Conservation (phyloP, 1,284 basidiomycete species). For the Cryptococcus maquisensis region DNA sequence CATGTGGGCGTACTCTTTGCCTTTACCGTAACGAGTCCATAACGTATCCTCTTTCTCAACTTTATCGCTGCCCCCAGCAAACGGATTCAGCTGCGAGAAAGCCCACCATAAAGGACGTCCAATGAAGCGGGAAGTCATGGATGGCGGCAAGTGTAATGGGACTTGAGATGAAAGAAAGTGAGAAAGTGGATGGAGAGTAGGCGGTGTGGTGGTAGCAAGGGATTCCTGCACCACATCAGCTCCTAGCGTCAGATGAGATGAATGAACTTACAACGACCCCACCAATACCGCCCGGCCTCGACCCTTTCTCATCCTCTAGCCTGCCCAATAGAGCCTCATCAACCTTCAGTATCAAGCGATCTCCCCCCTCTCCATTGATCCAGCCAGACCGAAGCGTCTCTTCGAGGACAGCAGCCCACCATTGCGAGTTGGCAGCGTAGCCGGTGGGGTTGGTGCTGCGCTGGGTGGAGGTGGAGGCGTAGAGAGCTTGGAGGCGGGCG, state of each 20-base stretch:
- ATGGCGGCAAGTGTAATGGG: slow-evolving; percentile 66
- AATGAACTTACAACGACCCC: slow-evolving; percentile 68
- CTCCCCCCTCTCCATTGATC: slow-evolving; percentile 47
- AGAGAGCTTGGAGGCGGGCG: slow-evolving; percentile 70
- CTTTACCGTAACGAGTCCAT: slow-evolving; percentile 59
- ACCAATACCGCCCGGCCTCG: slow-evolving; percentile 71
- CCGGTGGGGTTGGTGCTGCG: slow-evolving; percentile 77
- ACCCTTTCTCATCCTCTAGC: slow-evolving; percentile 51
- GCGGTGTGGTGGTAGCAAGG: slow-evolving; percentile 21
- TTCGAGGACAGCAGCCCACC: slow-evolving; percentile 76
- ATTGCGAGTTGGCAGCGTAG: slow-evolving; percentile 73
- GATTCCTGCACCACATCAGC: slow-evolving; percentile 18
- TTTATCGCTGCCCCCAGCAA: slow-evolving; percentile 52
- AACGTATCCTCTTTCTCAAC: slow-evolving; percentile 59
- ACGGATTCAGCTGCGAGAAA: slow-evolving; percentile 68
- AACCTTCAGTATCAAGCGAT: slow-evolving; percentile 64
- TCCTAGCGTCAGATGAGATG: background rate
- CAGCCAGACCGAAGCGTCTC: slow-evolving; percentile 60
- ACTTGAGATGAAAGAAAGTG: slow-evolving; percentile 59
- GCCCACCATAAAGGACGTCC: slow-evolving; percentile 82
- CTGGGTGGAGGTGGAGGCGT: slow-evolving; percentile 80
- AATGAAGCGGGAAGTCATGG: slow-evolving; percentile 65
- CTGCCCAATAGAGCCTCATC: slow-evolving; percentile 59
- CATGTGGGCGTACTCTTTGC: slow-evolving; percentile 68
- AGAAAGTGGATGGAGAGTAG: slow-evolving; percentile 54